Conservation (phyloP, 1,284 basidiomycete species). For the Crucibulum cyathiforme region DNA sequence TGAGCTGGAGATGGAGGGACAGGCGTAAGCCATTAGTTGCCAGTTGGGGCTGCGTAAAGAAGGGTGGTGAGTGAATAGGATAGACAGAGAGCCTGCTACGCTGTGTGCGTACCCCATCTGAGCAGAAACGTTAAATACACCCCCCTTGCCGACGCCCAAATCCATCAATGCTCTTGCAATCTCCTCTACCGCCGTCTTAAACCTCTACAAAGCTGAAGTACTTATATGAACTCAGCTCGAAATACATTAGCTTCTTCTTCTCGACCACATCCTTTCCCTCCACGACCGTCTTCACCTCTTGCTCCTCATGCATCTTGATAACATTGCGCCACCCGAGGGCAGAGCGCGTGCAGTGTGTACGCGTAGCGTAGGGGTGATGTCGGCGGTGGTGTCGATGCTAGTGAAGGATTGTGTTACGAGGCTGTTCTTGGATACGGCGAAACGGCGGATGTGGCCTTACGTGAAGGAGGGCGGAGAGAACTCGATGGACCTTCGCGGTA, state of each 20-base stretch:
- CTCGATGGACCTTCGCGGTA: constrained; percentile 41
- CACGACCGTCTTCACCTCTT: constrained; percentile 85
- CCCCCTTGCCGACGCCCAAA: constrained; percentile 71
- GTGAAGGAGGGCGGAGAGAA: constrained; percentile 24
- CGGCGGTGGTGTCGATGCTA: constrained; percentile 83
- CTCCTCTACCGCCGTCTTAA: constrained; percentile 67
- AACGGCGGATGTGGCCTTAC: constrained; percentile 63
- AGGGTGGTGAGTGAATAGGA: constrained; percentile 9
- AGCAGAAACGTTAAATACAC: constrained; percentile 93
- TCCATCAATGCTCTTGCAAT: constrained; percentile 79
- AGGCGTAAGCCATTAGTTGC: constrained; percentile 90
- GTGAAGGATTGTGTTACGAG: constrained; percentile 80
- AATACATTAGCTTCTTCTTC: constrained; percentile 96
- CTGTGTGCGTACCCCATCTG: constrained; percentile 74
- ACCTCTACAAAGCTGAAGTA: constrained; percentile 80
- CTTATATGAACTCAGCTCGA: constrained; percentile 88
- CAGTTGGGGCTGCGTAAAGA: constrained; percentile 68
- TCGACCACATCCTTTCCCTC: constrained; percentile 86
- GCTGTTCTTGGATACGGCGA: constrained; percentile 69
- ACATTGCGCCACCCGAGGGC: constrained; percentile 86
- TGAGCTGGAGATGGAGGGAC: constrained; percentile 82
- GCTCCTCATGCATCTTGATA: constrained; percentile 77
- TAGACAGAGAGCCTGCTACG: not conserved
- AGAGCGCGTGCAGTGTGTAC: constrained; percentile 75
- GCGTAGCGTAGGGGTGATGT: constrained; percentile 80